Conservation (phyloP, 306 rosid species). For the Comarum palustre region DNA sequence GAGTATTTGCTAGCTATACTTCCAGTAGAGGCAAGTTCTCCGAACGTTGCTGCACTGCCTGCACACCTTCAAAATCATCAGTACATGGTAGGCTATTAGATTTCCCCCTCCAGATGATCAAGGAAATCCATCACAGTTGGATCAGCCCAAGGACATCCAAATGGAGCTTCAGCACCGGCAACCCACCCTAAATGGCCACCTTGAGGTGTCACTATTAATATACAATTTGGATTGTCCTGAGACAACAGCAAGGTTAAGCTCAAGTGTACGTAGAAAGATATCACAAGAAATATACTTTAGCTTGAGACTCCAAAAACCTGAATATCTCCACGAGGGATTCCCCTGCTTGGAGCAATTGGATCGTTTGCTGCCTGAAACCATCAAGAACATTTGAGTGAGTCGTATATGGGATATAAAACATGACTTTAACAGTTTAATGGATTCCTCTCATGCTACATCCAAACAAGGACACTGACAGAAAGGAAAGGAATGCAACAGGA, state of each 20-base stretch:
- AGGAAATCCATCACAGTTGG: slow-evolving; percentile 74
- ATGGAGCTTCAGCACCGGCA: slow-evolving; percentile 79
- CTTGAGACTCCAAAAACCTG: slow-evolving; percentile 45
- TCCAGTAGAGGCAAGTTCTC: slow-evolving; percentile 37
- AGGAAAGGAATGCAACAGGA: background rate
- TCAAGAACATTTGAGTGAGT: slow-evolving; percentile 21
- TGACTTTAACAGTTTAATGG: no score
- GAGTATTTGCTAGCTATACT: slow-evolving; percentile 29
- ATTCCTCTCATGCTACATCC: background rate
- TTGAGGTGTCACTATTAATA: slow-evolving; percentile 82
- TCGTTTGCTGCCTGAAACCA: slow-evolving; percentile 80
- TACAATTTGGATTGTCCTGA: slow-evolving; percentile 80
- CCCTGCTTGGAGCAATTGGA: slow-evolving; percentile 86
- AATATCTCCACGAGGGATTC: slow-evolving; percentile 84
- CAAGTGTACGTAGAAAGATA: background rate
- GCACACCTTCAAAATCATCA: slow-evolving; percentile 12
- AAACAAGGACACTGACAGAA: background rate
- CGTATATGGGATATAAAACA: background rate
- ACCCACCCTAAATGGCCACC: slow-evolving; percentile 98
- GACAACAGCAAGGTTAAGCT: slow-evolving; percentile 18
- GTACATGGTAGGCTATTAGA: slow-evolving; percentile 20
- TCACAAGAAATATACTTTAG: background rate
- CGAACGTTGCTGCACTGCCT: slow-evolving; percentile 1
- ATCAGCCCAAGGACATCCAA: slow-evolving; percentile 92
- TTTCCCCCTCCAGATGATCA: slow-evolving; percentile 51